Conservation (phyloP, 371 early-diverging fungal genomes). For the Mucor ambiguus region DNA sequence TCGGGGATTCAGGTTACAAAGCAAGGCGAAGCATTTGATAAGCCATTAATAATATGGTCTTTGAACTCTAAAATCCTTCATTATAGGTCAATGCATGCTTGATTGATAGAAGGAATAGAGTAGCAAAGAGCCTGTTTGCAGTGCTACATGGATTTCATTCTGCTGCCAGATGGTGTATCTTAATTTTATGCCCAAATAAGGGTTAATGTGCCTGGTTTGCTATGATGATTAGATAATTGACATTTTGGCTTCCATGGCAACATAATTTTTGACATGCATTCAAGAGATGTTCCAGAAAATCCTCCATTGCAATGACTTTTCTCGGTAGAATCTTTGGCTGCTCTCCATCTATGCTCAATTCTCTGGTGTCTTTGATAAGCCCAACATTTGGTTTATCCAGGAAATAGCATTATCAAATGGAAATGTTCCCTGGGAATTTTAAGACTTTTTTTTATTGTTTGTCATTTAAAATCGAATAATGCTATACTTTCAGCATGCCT, state of each 20-base stretch:
- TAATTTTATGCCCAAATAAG: not conserved
- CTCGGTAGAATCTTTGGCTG: not conserved
- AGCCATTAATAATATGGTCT: not conserved
- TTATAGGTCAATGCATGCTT: not conserved
- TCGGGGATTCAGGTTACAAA: not conserved
- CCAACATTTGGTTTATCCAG: not conserved
- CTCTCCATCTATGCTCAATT: not conserved
- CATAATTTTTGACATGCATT: not conserved
- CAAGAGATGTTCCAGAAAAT: not conserved
- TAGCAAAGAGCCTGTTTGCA: not conserved
- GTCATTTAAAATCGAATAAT: not conserved
- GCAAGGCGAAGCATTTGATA: not conserved
- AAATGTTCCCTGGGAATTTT: slow-evolving; percentile 8
- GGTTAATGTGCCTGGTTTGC: not conserved
- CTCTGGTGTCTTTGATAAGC: not conserved
- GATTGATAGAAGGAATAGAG: not conserved
- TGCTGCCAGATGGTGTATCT: not conserved
- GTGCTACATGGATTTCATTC: not conserved
- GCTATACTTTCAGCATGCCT: not conserved
- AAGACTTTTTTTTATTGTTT: slow-evolving; percentile 6
- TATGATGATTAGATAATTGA: not conserved
- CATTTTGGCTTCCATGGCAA: not conserved
- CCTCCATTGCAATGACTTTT: not conserved
- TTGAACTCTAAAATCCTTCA: not conserved
- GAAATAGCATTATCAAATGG: slow-evolving; percentile 2